Percentiles rank a stretch among this genome's conserved stretches.
phyloP scores from a whole-genome alignment of 805 yeast genomes.

The Cyberlindnera euphorbiae region DNA sequence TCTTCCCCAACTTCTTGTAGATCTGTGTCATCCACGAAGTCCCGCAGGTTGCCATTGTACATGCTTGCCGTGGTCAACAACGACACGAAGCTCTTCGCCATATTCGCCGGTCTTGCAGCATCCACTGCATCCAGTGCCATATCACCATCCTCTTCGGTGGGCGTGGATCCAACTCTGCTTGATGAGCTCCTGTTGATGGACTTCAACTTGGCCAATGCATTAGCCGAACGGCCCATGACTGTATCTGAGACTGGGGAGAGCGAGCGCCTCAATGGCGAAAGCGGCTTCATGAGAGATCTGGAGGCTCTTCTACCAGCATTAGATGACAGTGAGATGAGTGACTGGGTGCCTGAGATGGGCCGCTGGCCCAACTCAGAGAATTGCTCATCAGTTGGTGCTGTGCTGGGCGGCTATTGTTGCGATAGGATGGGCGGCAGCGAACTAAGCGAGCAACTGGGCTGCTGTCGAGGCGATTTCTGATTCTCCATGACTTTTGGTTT shows the following conservation, averaged over 20 bases:
- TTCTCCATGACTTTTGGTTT: no score
- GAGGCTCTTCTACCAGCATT: slow-evolving; percentile 7
- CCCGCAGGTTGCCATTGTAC: slow-evolving; percentile 34
- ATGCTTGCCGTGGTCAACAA: slow-evolving; percentile 54
- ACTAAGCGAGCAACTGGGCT: neutral
- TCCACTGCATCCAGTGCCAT: slow-evolving; percentile 20
- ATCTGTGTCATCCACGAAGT: slow-evolving; percentile 19
- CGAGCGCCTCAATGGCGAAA: slow-evolving; percentile 10
- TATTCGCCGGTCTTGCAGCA: slow-evolving; percentile 35
- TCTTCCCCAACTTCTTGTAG: neutral
- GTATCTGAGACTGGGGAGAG: slow-evolving; percentile 10
- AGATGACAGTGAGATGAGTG: slow-evolving; percentile 1
- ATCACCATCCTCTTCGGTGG: no score
- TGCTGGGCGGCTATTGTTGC: no score
- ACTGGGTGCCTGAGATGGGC: no score
- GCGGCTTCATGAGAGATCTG: slow-evolving; percentile 8
- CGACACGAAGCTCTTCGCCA: slow-evolving; percentile 50
- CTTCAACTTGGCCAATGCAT: slow-evolving; percentile 2
- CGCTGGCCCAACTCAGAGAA: neutral
- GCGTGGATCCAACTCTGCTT: no score
- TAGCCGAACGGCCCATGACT: slow-evolving; percentile 10
- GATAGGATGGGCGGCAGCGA: neutral
- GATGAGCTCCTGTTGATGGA: neutral
- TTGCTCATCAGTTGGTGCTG: neutral
- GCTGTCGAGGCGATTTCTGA: neutral